Base-by-base conservation (phyloP, 2,329 filamentous ascomycete species). In the Colletotrichum sublineola region DNA sequence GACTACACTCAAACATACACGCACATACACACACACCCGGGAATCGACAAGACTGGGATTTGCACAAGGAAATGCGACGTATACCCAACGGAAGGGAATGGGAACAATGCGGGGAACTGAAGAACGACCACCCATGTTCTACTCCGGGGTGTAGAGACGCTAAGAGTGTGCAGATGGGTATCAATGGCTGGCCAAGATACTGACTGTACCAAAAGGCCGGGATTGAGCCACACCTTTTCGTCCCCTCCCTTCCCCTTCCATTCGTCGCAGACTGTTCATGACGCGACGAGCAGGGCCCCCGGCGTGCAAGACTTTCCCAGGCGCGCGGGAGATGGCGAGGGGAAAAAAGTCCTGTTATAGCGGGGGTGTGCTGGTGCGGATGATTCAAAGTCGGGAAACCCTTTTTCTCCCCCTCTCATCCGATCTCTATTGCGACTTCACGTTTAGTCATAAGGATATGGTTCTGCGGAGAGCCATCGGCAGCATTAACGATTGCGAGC, bases 391-490 rank as follows among this genome's bases (percentile, higher is more conserved):
- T 52, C 24, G 31, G 46, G 14, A 24, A 31, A 15, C 44, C 46
- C 46, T n/a, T 20, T 7, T 24, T 31, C 46, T n/a, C 31, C 48
- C 42, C 64, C 48, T 44, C 52, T 46, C 58, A 57, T 71, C 58
- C 46, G 50, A 63, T 71, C 68, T 71, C 40, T 71, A 71, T 71
- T 46, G 55, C 52, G 44, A 71, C 65, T 46, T 53, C 68, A 63
- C 38, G 38, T 14, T 44, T 52, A 40, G 24, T 12, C 61, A 31
- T 9, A 57, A 33, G n/a, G 40, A 11, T 31, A 31, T 44, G 1
- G 33, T n/a, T n/a, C 29, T 24, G 8, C 3, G 4, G 9, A 7
- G 9, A 7, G 12, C 18, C 20, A 46, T 44, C 44, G 18, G 24
- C 11, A 14, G 24, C n/a, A 20, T 12, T 20, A 24, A 15, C 4